Base-by-base conservation (phyloP, 345 rosid genomes). In the Brassica juncea region DNA sequence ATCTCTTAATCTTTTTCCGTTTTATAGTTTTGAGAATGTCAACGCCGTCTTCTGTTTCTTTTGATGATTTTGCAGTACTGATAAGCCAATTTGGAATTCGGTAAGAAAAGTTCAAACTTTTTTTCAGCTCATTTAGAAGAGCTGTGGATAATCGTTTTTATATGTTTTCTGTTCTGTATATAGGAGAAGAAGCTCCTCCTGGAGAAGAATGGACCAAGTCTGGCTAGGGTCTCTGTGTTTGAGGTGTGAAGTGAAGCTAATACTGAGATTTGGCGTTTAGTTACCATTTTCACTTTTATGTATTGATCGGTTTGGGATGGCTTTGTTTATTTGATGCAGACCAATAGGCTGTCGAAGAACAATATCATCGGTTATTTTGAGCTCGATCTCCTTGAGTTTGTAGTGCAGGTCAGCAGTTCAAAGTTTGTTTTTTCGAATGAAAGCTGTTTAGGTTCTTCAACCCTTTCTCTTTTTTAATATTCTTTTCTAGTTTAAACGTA, bases 171-270 rank as follows among this genome's bases (percentile, higher is more conserved):
- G 14, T 42, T 14, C 16, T 12, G 35, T 58, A 6, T 75, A 31
- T 82, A 94, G 99, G 94, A 92, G 71, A 94, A 90, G 85, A 94
- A 94, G 77, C 88, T 94, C 62, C 92, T 92, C 8, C 74, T 94
- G 86, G 99, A 92, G 79, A 90, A 76, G 74, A 88, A 86, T 80
- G 99, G 97, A 42, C 92, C 99, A 70, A 93, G 78, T 80, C 63
- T 91, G 71, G 97, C 89, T 44, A 88, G 97, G 74, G 87, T 94
- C 79, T 94, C 99, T 27, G 88, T 94, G 5, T 88, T 86, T 82
- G 99, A 94, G 97, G 99, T 92, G 62, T 81, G 76, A 70, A 27
- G 31, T 67, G 8, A 27, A 76, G 9, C 69, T 9, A 6, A 32
- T 3, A 19, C 30, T 27, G 31, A 52, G 8, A 62, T 39, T 72